phyloP scores from a whole-genome alignment of 306 rosid species.

The Lathyrus tuberosus region DNA sequence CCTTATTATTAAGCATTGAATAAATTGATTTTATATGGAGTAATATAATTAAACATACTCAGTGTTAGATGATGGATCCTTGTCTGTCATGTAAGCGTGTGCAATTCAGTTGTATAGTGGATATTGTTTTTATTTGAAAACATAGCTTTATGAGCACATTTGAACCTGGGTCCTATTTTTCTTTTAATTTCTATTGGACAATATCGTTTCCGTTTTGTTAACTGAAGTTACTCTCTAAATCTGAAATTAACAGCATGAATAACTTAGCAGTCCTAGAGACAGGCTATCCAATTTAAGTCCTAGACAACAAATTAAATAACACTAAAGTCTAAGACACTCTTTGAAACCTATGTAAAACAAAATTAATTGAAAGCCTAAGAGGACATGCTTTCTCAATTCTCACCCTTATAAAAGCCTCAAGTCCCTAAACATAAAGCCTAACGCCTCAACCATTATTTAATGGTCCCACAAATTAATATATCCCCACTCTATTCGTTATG shows the following conservation, averaged over 20 bases:
- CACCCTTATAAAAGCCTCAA: constrained; percentile 24
- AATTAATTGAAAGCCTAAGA: no score
- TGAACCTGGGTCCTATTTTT: neutral
- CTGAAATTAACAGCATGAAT: neutral
- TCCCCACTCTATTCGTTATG: no score
- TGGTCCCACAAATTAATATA: neutral
- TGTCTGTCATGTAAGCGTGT: constrained; percentile 23
- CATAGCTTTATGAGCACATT: constrained; percentile 13
- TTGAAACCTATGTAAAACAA: no score
- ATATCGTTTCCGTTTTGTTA: constrained; percentile 17
- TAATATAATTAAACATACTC: neutral
- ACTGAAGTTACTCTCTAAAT: neutral
- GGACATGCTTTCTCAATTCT: constrained; percentile 21
- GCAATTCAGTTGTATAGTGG: constrained; percentile 26
- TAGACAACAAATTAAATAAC: no score
- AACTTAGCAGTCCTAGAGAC: constrained; percentile 5
- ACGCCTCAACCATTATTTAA: neutral
- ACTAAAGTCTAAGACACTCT: no score
- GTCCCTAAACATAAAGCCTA: constrained; percentile 22
- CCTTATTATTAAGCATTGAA: no score
- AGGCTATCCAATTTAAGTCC: constrained; percentile 14
- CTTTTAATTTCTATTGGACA: neutral
- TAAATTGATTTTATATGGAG: no score
- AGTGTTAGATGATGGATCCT: constrained; percentile 13
- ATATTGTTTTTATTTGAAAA: constrained; percentile 27